Conservation (phyloP, 192 early-diverging fungal species). For the Coemansia sp. region DNA sequence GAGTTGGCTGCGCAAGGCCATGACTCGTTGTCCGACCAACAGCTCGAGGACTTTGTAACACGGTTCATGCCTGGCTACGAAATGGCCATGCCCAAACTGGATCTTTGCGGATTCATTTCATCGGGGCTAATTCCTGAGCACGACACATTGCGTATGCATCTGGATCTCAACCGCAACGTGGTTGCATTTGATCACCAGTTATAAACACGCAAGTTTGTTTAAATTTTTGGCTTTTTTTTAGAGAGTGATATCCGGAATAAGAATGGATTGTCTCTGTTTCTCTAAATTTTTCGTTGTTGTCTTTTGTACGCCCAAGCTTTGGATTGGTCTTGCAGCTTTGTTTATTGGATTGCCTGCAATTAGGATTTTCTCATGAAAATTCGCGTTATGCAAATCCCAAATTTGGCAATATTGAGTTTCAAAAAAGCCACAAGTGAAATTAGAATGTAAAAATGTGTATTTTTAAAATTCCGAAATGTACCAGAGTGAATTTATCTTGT, state of each 20-base stretch:
- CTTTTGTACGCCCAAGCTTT: background rate
- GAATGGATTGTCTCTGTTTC: background rate
- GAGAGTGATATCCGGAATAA: background rate
- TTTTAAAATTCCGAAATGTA: too few species aligned
- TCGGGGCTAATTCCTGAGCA: slow-evolving; percentile 26
- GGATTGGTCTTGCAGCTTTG: background rate
- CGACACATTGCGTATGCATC: slow-evolving; percentile 39
- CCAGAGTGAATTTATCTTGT: background rate
- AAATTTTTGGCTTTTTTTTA: background rate
- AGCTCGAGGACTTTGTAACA: slow-evolving; percentile 81
- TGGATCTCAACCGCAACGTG: slow-evolving; percentile 44
- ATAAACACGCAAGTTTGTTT: background rate
- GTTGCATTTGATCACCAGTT: slow-evolving; percentile 40
- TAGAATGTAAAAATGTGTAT: background rate
- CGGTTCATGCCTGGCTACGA: slow-evolving; percentile 87
- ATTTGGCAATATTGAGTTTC: background rate
- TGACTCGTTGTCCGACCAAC: slow-evolving; percentile 65
- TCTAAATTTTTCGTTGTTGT: background rate
- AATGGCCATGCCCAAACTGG: slow-evolving; percentile 39
- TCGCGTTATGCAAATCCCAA: background rate
- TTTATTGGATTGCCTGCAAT: background rate
- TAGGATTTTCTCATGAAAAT: background rate
- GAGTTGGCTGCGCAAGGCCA: slow-evolving; percentile 35
- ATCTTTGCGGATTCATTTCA: slow-evolving; percentile 33
- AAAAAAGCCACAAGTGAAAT: slow-evolving; percentile 1